These are phyloP conservation scores for Colletotrichum higginsianum DNA, from an alignment of 2,329 filamentous ascomycete species.

Conservation along the genomic window DNA sequence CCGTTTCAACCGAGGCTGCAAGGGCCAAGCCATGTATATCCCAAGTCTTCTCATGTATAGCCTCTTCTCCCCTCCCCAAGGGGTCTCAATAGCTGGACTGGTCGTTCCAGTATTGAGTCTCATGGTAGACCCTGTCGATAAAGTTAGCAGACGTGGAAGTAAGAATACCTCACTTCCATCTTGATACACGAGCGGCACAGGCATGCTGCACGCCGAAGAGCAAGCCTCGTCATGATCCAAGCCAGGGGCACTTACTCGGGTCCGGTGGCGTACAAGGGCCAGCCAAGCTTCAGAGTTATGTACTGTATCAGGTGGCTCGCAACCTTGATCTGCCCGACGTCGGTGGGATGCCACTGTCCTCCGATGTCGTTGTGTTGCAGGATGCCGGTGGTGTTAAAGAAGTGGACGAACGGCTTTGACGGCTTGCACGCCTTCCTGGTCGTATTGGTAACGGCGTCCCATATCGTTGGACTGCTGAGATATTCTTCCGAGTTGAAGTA, in stretches of 20 bases:
- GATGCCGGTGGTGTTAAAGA: slow-evolving; percentile 74
- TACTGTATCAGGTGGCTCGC: slow-evolving; percentile 73
- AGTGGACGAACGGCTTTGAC: slow-evolving; percentile 67
- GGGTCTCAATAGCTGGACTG: slow-evolving; percentile 57
- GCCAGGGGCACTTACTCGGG: slow-evolving; percentile 62
- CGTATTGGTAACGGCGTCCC: slow-evolving; percentile 57
- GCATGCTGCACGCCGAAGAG: slow-evolving; percentile 17
- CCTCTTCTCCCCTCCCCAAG: not conserved
- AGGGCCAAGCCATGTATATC: slow-evolving; percentile 10
- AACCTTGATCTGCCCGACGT: slow-evolving; percentile 73
- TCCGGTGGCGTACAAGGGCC: slow-evolving; percentile 68
- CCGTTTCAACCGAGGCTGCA: not conserved
- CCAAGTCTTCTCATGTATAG: slow-evolving; percentile 12
- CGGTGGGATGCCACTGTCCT: slow-evolving; percentile 72
- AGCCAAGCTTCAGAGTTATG: slow-evolving; percentile 68
- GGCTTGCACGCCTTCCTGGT: slow-evolving; percentile 50
- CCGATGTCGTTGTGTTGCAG: slow-evolving; percentile 74
- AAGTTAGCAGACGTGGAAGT: slow-evolving; percentile 27
- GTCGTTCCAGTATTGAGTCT: slow-evolving; percentile 69
- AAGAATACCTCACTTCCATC: not conserved
- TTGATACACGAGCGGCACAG: slow-evolving; percentile 5
- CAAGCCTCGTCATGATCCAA: slow-evolving; percentile 43
- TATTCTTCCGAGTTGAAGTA: slow-evolving; percentile 66
- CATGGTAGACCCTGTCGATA: slow-evolving; percentile 54
- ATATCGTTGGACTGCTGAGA: slow-evolving; percentile 55